These are phyloP conservation scores for Cutaneotrichosporon arboriforme DNA, from an alignment of 1,284 basidiomycete genomes.

Conservation along the genomic window DNA sequence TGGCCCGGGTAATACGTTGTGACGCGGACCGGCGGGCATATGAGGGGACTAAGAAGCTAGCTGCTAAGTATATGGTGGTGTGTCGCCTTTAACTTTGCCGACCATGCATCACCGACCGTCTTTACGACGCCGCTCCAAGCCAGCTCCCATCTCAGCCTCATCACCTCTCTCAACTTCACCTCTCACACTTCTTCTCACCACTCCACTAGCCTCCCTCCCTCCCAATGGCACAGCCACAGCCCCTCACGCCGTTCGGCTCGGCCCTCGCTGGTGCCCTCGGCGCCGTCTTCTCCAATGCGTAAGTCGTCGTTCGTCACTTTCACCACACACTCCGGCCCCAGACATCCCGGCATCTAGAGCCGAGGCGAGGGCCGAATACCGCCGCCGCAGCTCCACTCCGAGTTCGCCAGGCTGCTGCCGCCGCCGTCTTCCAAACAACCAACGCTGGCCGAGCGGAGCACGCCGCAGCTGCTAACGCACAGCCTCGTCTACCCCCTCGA, in stretches of 20 bases:
- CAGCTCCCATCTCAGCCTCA: neutral
- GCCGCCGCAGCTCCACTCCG: no score
- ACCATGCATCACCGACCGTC: no score
- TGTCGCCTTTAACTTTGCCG: no score
- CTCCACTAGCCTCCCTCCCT: neutral
- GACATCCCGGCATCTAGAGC: no score
- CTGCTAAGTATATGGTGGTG: no score
- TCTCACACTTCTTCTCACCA: neutral
- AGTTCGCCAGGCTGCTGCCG: neutral
- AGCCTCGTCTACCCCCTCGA: constrained; percentile 94
- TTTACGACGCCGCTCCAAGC: neutral
- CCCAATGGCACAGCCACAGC: constrained; percentile 7
- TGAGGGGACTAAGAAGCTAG: no score
- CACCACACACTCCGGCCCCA: no score
- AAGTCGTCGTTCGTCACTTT: constrained; percentile 44
- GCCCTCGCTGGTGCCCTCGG: constrained; percentile 93
- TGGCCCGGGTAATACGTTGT: no score
- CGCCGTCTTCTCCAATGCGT: constrained; percentile 89
- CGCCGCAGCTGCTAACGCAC: constrained; percentile 12
- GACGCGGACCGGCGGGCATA: no score
- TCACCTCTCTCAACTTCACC: neutral
- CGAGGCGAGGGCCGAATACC: neutral
- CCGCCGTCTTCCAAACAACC: neutral
- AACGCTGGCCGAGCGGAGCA: no score
- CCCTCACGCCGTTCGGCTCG: constrained; percentile 83